Evolutionary conservation across 2,329 filamentous ascomycete genomes (phyloP), one percentile per base, ranked within the genome.

Genomic region (Colletotrichum lupini): DNA sequence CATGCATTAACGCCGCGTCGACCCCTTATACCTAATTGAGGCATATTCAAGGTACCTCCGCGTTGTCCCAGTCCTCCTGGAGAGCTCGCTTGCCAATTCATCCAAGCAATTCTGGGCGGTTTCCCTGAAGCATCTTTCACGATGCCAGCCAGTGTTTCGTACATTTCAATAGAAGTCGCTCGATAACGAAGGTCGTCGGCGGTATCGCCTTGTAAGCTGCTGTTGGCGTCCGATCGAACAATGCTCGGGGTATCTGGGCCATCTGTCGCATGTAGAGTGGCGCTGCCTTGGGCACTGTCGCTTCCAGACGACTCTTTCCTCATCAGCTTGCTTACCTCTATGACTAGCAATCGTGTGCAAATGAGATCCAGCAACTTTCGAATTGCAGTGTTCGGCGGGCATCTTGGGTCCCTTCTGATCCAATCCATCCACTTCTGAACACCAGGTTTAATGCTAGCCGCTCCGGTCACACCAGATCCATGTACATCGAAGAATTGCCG

Each of bases 381-480:
- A 7, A 61, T 14, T 2, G 57, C 65, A 2, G 65, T 68, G 0
- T 61, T 55, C 6, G 5, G 4, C 7, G 42, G 22, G 1, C 56
- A 61, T 3, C 65, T 22, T 0, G 9, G 16, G 7, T 68, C 65
- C 2, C 3, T 42, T 2, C 46, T 61, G 19, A 68, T 61, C 32
- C 35, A 59, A 1, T 68, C 65, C 6, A 68, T 61, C 65, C 65
- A 68, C 42, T 55, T 60, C 12, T 61, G 57, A 14, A 68, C 57
- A 2, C 5, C 11, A 1, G 65, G 9, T 14, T 56, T 68, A 11
- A 68, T 19, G 4, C 1, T 11, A 4, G 57, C 65, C 16, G 11
- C 24, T 4, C 57, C 57, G 4, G 6, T 11, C 0, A 26, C 5
- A 5, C 53, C 24, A 56, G 14, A 26, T 57, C 26, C 55, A 19